A percentile compares a stretch with the other conserved stretches of the same genome.
phyloP scores from a whole-genome alignment of 306 rosid species.

The Oxytropis ochrocephala region DNA sequence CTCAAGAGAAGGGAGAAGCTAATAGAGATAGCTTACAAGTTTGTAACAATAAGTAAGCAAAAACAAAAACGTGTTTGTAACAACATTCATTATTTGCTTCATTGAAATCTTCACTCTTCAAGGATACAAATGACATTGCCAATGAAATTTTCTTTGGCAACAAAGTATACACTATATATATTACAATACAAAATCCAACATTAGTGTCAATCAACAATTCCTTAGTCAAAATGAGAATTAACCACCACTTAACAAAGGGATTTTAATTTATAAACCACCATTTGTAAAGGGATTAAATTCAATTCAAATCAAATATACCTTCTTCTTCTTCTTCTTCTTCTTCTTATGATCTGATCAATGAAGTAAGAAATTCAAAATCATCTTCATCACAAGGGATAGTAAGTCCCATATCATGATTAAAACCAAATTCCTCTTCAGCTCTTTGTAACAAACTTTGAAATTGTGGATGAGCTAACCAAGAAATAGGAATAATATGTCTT shows the following conservation, averaged over 20 bases:
- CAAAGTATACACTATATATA: not conserved
- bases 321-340: slow-evolving; percentile 16
- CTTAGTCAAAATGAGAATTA: not conserved
- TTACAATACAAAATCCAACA: slow-evolving; percentile 5
- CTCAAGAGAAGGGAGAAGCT: no score
- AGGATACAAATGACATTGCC: not conserved
- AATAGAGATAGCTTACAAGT: no score
- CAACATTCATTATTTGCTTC: not conserved
- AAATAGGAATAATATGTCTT: slow-evolving; percentile 66
- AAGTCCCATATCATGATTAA: slow-evolving; percentile 68
- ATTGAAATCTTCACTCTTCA: not conserved
- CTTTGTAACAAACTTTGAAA: slow-evolving; percentile 63
- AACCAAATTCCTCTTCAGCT: slow-evolving; percentile 88
- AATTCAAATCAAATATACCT: not conserved
- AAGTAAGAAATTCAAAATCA: slow-evolving; percentile 48
- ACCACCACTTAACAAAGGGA: slow-evolving; percentile 7
- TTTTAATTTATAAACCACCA: not conserved
- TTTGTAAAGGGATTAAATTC: not conserved
- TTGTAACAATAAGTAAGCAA: no score
- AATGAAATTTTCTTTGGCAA: slow-evolving; percentile 9
- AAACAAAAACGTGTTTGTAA: not conserved
- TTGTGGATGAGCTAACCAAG: slow-evolving; percentile 66
- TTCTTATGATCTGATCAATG: slow-evolving; percentile 37
- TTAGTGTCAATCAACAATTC: not conserved
- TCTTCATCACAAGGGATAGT: slow-evolving; percentile 83